Evolutionary conservation across 2,329 filamentous ascomycete genomes (phyloP).

Genomic region (Fusarium siculi): DNA sequence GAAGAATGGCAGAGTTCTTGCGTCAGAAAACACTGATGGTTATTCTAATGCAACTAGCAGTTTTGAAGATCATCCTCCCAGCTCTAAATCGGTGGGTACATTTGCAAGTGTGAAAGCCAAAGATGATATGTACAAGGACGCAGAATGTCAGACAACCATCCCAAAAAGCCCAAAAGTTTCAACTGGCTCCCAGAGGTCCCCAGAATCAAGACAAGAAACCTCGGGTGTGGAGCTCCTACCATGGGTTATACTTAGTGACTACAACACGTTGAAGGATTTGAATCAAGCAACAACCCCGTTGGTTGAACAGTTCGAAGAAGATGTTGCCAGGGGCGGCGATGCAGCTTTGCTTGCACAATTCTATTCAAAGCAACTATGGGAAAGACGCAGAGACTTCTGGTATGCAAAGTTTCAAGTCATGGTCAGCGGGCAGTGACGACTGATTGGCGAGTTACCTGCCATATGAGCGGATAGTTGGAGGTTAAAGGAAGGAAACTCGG

Average conservation of each 20-base stretch:
- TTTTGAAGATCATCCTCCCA: neutral
- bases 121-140: constrained; percentile 7
- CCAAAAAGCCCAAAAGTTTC: neutral
- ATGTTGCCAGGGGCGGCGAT: constrained; percentile 41
- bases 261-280: constrained; percentile 38
- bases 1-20: neutral
- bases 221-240: neutral
- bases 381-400: constrained; percentile 47
- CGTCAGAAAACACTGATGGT: neutral
- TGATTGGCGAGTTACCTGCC: neutral
- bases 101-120: neutral
- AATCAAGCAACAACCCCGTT: constrained; percentile 41
- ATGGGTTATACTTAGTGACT: constrained; percentile 42
- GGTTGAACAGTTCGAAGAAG: constrained; percentile 49
- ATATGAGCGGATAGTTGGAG: neutral
- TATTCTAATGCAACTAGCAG: neutral
- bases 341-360: constrained; percentile 41
- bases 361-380: constrained; percentile 46
- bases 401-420: constrained; percentile 32
- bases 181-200: too few species aligned
- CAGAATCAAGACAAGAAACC: neutral
- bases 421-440: neutral
- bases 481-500: neutral
- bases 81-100: neutral
- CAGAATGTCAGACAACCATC: constrained; percentile 22